Evolutionary conservation across 345 rosid species (phyloP).

Genomic region (sweet orange (Citrus sinensis)): DNA sequence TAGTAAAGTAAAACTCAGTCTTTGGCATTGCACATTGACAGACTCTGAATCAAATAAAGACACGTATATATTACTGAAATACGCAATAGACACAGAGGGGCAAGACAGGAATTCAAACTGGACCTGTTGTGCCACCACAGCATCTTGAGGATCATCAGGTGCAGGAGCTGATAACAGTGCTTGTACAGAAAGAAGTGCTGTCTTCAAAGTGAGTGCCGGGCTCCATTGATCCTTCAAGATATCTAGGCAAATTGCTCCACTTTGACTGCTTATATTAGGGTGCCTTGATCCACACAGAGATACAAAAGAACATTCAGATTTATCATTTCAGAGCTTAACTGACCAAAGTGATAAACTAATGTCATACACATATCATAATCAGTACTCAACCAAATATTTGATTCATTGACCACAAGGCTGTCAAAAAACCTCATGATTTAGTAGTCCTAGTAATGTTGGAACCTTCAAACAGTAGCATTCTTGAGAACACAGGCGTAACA

Average conservation of each 20-base stretch:
- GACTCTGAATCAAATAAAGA: not conserved
- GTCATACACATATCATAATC: not conserved
- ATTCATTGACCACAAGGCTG: not conserved
- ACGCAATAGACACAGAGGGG: not conserved
- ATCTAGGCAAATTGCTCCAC: constrained; percentile 98
- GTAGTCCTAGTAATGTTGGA: not conserved
- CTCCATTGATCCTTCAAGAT: constrained; percentile 99
- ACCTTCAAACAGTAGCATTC: not conserved
- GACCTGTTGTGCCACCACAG: constrained; percentile 99
- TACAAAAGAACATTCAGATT: not conserved
- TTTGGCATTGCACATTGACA: not conserved
- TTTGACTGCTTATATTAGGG: constrained; percentile 98
- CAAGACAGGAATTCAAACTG: constrained; percentile 11
- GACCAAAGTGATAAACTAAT: not conserved
- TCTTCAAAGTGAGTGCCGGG: constrained; percentile 97
- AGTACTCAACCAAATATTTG: not conserved
- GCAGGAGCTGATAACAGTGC: constrained; percentile 93
- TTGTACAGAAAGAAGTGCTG: constrained; percentile 94
- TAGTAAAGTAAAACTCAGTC: not conserved
- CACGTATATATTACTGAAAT: not conserved
- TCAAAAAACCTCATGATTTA: not conserved
- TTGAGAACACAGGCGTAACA: not conserved
- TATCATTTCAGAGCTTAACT: not conserved
- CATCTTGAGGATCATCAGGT: constrained; percentile 99
- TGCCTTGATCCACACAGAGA: constrained; percentile 56